A percentile compares a stretch with the other conserved stretches of the same genome.
Conservation (phyloP, 768 basidiomycete genomes). For the Mrakia frigida region DNA sequence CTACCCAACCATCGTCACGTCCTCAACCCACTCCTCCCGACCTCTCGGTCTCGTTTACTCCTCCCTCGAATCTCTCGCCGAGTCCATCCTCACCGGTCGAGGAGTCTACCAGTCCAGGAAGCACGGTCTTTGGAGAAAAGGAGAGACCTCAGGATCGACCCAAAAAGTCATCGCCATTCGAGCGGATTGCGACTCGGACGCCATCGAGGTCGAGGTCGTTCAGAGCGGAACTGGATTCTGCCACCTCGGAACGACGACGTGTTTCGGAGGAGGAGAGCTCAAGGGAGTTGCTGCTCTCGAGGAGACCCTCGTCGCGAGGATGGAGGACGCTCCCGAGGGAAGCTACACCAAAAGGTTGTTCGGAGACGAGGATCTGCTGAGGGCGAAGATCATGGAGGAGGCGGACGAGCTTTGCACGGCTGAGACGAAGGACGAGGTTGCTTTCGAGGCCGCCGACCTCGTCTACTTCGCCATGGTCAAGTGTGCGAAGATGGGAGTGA, state of each 20-base stretch:
- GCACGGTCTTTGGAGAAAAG: slow-evolving; percentile 94
- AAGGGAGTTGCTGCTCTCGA: slow-evolving; percentile 79
- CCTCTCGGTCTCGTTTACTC: slow-evolving; percentile 91
- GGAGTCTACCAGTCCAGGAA: slow-evolving; percentile 96
- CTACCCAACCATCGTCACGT: slow-evolving; percentile 85
- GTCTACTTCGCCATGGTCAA: slow-evolving; percentile 85
- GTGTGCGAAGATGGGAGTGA: slow-evolving; percentile 76
- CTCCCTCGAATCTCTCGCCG: slow-evolving; percentile 72
- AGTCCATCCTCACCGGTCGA: slow-evolving; percentile 79
- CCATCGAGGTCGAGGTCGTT: slow-evolving; percentile 81
- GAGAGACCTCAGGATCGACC: slow-evolving; percentile 89
- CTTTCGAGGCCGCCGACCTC: slow-evolving; percentile 93
- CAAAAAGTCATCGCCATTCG: slow-evolving; percentile 79
- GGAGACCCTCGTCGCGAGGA: slow-evolving; percentile 64
- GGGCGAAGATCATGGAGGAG: slow-evolving; percentile 95
- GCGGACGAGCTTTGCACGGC: slow-evolving; percentile 93
- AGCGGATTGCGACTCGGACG: slow-evolving; percentile 86
- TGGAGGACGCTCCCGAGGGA: slow-evolving; percentile 72
- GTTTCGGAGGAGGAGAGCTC: slow-evolving; percentile 64
- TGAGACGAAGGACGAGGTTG: slow-evolving; percentile 68
- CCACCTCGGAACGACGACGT: slow-evolving; percentile 77
- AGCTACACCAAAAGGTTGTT: slow-evolving; percentile 89
- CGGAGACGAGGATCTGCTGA: slow-evolving; percentile 69
- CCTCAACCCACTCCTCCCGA: slow-evolving; percentile 44
- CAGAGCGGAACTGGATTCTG: slow-evolving; percentile 89